A percentile compares a stretch with the other conserved stretches of the same genome.
These are phyloP conservation scores for Nicotiana tabacum DNA, from an alignment of 257 asterid species.

Conservation along the genomic window DNA sequence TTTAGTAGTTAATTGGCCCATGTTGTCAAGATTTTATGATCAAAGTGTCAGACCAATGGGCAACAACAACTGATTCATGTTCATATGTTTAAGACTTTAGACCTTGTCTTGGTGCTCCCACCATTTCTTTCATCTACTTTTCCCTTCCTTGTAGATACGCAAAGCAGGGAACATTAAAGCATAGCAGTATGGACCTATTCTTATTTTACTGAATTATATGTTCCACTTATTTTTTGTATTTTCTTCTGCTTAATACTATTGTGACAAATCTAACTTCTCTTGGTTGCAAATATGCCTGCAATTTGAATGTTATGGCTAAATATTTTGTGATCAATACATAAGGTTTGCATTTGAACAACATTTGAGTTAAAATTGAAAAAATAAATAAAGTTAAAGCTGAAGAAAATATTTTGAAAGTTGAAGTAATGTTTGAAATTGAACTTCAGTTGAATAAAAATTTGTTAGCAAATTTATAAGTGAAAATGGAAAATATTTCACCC, in stretches of 20 bases:
- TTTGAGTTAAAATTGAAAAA: too few species aligned
- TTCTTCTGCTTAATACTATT: too few species aligned
- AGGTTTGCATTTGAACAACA: background rate
- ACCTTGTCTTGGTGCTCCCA: background rate
- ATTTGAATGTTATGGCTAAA: too few species aligned
- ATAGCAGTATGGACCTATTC: background rate
- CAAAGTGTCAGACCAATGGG: background rate
- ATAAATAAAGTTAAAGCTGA: too few species aligned
- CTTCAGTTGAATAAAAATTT: too few species aligned
- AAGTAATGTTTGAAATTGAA: too few species aligned
- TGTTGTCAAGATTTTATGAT: background rate
- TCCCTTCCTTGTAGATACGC: background rate
- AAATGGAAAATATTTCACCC: too few species aligned
- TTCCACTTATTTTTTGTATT: background rate
- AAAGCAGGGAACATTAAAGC: background rate
- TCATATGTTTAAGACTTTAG: background rate
- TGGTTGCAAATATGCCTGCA: background rate
- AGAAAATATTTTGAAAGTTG: background rate
- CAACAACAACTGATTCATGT: background rate
- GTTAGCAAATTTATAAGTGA: too few species aligned
- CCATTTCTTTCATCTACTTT: background rate
- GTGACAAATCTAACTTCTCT: too few species aligned
- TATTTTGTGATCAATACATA: too few species aligned
- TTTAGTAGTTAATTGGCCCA: background rate
- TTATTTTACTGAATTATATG: too few species aligned